Conservation (phyloP, 768 basidiomycete genomes). For the Ramaria sp. region DNA sequence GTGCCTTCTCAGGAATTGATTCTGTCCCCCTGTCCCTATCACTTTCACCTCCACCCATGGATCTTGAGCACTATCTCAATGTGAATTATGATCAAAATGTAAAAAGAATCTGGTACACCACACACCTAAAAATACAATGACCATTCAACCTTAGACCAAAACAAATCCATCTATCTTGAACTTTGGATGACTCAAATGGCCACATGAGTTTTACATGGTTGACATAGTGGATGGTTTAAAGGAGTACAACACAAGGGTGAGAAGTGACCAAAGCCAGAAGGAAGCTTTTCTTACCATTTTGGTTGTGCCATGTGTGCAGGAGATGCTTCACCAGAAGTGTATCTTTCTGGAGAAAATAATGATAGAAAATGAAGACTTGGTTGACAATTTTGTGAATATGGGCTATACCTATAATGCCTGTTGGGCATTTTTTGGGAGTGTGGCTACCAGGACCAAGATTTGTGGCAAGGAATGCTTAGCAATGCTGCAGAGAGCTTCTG, state of each 20-base stretch:
- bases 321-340: neutral
- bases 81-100: too few relatives aligned
- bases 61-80: too few relatives aligned
- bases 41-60: neutral
- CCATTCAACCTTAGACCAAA: too few relatives aligned
- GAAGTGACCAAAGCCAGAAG: neutral
- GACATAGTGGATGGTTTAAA: neutral
- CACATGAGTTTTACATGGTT: neutral
- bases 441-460: neutral
- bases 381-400: neutral
- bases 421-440: neutral
- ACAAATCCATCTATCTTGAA: too few relatives aligned
- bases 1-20: too few relatives aligned
- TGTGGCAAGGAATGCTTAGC: neutral
- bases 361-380: neutral
- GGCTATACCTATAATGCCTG: neutral
- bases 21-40: too few relatives aligned
- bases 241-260: neutral
- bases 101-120: too few relatives aligned
- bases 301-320: neutral
- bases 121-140: too few relatives aligned
- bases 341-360: neutral
- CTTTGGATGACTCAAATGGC: neutral
- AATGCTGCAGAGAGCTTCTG: too few relatives aligned
- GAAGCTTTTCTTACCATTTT: neutral